A percentile compares a stretch with the other conserved stretches of the same genome.
Conservation (phyloP, 2,329 filamentous ascomycete genomes). For the Niveomyces coronatus region DNA sequence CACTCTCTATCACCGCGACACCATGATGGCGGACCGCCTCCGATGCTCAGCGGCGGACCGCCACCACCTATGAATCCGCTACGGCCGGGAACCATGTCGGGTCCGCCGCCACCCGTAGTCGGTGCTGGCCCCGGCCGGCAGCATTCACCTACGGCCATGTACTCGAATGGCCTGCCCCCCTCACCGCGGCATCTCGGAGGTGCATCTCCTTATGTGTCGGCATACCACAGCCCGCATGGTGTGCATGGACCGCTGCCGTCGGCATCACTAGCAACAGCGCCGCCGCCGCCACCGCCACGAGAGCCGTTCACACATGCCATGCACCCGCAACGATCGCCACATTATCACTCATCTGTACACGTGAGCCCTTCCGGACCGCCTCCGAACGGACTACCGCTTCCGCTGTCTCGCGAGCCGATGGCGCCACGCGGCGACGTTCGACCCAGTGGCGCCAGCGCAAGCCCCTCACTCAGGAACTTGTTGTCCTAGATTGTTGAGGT, state of each 20-base stretch:
- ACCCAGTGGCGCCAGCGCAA: slow-evolving; percentile 62
- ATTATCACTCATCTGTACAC: slow-evolving; percentile 29
- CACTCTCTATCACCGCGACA: slow-evolving; percentile 38
- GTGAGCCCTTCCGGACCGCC: slow-evolving; percentile 30
- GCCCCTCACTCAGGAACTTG: slow-evolving; percentile 64
- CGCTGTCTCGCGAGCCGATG: slow-evolving; percentile 21
- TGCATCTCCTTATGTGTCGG: slow-evolving; percentile 28
- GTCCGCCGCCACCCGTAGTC: slow-evolving; percentile 31
- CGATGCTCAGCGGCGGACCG: slow-evolving; percentile 19
- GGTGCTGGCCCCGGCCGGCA: slow-evolving; percentile 32
- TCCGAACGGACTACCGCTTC: slow-evolving; percentile 22
- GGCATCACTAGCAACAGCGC: slow-evolving; percentile 21
- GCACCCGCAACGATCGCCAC: slow-evolving; percentile 29
- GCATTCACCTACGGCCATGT: slow-evolving; percentile 17
- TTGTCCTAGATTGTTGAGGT: too few relatives aligned
- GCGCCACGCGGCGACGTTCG: slow-evolving; percentile 29
- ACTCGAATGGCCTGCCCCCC: slow-evolving; percentile 35
- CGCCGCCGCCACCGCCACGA: slow-evolving; percentile 19
- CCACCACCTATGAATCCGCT: slow-evolving; percentile 26
- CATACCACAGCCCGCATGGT: slow-evolving; percentile 18
- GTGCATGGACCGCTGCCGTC: slow-evolving; percentile 1
- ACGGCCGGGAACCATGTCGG: slow-evolving; percentile 37
- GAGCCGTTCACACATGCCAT: slow-evolving; percentile 31
- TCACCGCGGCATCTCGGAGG: slow-evolving; percentile 38
- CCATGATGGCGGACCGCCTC: slow-evolving; percentile 36